Base-by-base conservation (phyloP, 1,139 yeast genomes). In the Taphrina wiesneri region DNA sequence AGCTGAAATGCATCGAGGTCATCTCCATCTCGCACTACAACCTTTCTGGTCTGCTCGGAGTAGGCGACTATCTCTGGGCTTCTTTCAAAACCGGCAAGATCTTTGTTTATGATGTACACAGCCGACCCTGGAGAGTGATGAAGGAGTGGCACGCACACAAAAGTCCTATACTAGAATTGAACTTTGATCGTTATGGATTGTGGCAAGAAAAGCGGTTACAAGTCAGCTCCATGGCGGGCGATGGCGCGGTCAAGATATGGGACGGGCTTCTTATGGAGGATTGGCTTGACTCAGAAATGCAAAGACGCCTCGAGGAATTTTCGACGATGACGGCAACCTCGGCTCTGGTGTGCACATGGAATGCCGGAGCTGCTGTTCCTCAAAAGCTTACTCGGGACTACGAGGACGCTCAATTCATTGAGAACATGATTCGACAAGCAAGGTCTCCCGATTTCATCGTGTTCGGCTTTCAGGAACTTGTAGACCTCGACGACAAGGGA, bases 391-490 rank as follows among this genome's bases (percentile, higher is more conserved):
- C 70, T 19, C 68, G 71, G 6, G 66, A 70, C 56, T 63, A 67
- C 21, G 66, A 64, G 5, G 70, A 71, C 23, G 66, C 72, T 30
- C 70, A 70, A 19, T 70, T 69, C 47, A 56, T 65, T 56, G 67
- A 62, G 26, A 56, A 52, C 28, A 57, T 67, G 34, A 41, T 72
- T 19, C 54, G 67, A 6, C 68, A 69, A 0, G 71, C 70, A 3
- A 63, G 69, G 6, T 66, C 69, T n/a, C 87, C 91, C 0, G 97
- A 93, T 71, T 79, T 93, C 43, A 86, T 88, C 67, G 90, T 91
- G 0, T 80, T 93, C 70, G 99, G 99, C 0, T 83, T 93, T 69
- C 99, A 95, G 75, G 99, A 93, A 74, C 86, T 93, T 53, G 89
- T 93, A 51, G 98, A 92, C 72, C 78, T 93, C 67, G 91, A 90